phyloP scores from a whole-genome alignment of 2,329 filamentous ascomycete species.

The Lachnellula hyalina region DNA sequence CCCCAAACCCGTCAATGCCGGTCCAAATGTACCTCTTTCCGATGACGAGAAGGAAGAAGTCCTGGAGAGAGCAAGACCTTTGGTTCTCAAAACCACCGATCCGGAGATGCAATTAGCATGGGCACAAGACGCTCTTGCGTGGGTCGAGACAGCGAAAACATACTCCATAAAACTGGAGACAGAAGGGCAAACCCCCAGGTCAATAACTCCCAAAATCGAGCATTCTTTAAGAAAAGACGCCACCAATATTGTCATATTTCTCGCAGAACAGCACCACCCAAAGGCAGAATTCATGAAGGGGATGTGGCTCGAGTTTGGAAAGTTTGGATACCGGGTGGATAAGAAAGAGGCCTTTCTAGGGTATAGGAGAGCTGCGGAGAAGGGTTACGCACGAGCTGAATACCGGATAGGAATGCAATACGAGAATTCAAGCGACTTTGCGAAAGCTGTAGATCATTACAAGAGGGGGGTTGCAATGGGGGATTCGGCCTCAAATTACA shows the following conservation, averaged over 20 bases:
- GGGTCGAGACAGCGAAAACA: slow-evolving; percentile 78
- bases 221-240: slow-evolving; percentile 85
- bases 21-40: slow-evolving; percentile 84
- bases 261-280: slow-evolving; percentile 87
- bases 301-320: slow-evolving; percentile 98
- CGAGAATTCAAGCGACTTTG: slow-evolving; percentile 87
- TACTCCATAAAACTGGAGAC: slow-evolving; percentile 48
- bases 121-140: slow-evolving; percentile 87
- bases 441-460: slow-evolving; percentile 89
- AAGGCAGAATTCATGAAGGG: slow-evolving; percentile 90
- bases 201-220: slow-evolving; percentile 78
- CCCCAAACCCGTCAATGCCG: slow-evolving; percentile 70
- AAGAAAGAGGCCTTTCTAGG: slow-evolving; percentile 90
- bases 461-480: slow-evolving; percentile 70
- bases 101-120: slow-evolving; percentile 95
- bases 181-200: slow-evolving; percentile 46
- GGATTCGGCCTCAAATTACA: slow-evolving; percentile 82
- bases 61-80: slow-evolving; percentile 74
- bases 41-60: slow-evolving; percentile 92
- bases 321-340: slow-evolving; percentile 84
- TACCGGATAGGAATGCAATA: slow-evolving; percentile 99
- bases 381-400: slow-evolving; percentile 82
- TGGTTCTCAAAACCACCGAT: slow-evolving; percentile 88
- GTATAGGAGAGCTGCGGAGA: slow-evolving; percentile 80
- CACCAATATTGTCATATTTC: slow-evolving; percentile 83